Evolutionary conservation across 2,329 filamentous ascomycete genomes (phyloP), one percentile per base, ranked within the genome.

Genomic region (Trichoderma sp.): DNA sequence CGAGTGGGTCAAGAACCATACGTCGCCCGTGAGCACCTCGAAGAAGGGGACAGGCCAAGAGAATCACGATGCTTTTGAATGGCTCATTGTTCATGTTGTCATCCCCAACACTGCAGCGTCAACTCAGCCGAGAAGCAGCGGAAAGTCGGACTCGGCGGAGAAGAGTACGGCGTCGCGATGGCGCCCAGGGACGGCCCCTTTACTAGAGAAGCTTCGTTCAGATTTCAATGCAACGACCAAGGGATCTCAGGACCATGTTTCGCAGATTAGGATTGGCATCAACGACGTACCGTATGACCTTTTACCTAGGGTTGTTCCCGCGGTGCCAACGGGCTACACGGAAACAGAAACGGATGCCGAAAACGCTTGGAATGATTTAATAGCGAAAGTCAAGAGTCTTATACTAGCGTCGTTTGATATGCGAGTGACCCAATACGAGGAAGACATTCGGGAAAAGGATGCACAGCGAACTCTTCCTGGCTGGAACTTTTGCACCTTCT

Each of bases 401-500:
- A 97, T 99, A 61, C 81, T 99, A 29, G 87, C 88, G 6, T 97
- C 94, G 1, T 99, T 99, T 76, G 94, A 98, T 79, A 84, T 90
- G 72, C 88, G 95, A 9, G 95, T 99, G 1, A 89, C 87, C 22
- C 94, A 98, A 74, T 99, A 99, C 77, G 95, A 99, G 78, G 94
- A 97, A 69, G 95, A 99, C 73, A 97, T 99, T 72, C 91, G 92
- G 70, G 95, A 97, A 78, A 95, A 94, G 75, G 94, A 98, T 73
- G 87, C 90, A 0, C 94, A 98, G 77, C 87, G 94, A 56, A 89
- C 84, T 37, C 81, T 99, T 19, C 95, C 95, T 0, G 95, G 95
- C 0, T 99, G 95, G 95, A 99, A 99, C 76, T 99, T 99, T 76
- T 98, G 95, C 79, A 99, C 95, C 0, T 99, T 99, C 77, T 99